Evolutionary conservation across 2,329 filamentous ascomycete genomes (phyloP), one percentile per base, ranked within the genome.

Genomic region (Blastomyces gilchristii): DNA sequence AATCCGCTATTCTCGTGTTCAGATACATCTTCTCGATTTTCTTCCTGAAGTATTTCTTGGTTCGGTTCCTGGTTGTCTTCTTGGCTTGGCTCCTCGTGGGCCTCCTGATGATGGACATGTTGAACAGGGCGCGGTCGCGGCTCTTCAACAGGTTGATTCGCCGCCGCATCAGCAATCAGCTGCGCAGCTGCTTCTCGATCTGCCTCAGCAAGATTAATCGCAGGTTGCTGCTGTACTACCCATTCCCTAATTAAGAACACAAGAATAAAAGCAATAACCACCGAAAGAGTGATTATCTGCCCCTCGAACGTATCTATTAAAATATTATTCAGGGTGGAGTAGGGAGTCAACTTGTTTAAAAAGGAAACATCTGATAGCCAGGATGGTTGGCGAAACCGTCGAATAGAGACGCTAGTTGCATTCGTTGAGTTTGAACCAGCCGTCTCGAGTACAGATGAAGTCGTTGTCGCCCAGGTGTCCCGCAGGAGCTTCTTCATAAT

Each of bases 171-270:
- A 8, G 75, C 75, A 58, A 78, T 73, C 47, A 77, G 63, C 61
- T 79, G 79, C n/a, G 76, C 76, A 8, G 79, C 82, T 12, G 82
- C 85, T 70, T 76, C 79, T 65, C 74, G 80, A 70, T 73, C 77
- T 67, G 43, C 63, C 37, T 76, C 87, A 0, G 86, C 87, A 79
- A 94, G 87, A 70, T 96, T 95, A 68, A 94, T 88, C 67, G 92
- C 87, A 5, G 93, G 94, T 72, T 99, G 94, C 73, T 99, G 94
- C 73, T 99, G 94, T 11, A 99, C 91, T 60, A 99, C 94, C 83
- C 96, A 99, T 77, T 99, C 94, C 57, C 95, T 82, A 57, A 99
- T 97, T 3, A 99, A 78, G 68, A 99, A 99, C 52, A 99, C 87
- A n/a, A 99, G 79, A 64, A 99, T 97, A 75, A 97, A 99, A 63